These are phyloP conservation scores for Phoma sp. DNA, from an alignment of 2,329 filamentous ascomycete genomes.

Conservation along the genomic window DNA sequence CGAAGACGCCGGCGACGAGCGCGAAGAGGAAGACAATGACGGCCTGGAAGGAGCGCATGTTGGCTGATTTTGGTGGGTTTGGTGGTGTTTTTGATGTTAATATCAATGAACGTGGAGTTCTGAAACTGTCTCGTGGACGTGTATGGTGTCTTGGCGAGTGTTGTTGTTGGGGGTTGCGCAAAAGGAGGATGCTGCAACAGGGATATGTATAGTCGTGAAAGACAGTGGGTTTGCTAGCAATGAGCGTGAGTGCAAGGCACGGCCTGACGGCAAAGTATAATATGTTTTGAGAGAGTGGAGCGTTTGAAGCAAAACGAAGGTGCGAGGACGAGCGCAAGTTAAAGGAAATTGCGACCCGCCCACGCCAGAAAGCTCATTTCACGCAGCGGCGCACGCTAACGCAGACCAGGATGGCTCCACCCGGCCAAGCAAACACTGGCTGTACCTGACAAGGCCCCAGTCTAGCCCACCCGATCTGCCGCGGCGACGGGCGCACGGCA, in stretches of 20 bases:
- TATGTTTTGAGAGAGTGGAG: slow-evolving; percentile 26
- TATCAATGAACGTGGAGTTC: slow-evolving; percentile 1
- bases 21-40: slow-evolving; percentile 45
- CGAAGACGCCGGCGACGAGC: slow-evolving; percentile 42
- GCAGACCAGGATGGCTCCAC: slow-evolving; percentile 8
- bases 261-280: slow-evolving; percentile 23
- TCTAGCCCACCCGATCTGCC: slow-evolving; percentile 16
- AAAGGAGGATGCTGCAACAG: slow-evolving; percentile 20
- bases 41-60: slow-evolving; percentile 47
- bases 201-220: slow-evolving; percentile 18
- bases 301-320: slow-evolving; percentile 27
- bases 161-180: slow-evolving; percentile 13
- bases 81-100: slow-evolving; percentile 12
- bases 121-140: slow-evolving; percentile 8
- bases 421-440: slow-evolving; percentile 11
- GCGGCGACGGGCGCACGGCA: slow-evolving; percentile 18
- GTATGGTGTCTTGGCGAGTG: slow-evolving; percentile 11
- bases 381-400: slow-evolving; percentile 15
- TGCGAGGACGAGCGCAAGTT: slow-evolving; percentile 17
- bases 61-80: slow-evolving; percentile 25
- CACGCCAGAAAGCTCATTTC: slow-evolving; percentile 12
- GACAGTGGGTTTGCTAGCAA: slow-evolving; percentile 23
- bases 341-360: slow-evolving; percentile 20
- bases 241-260: slow-evolving; percentile 25
- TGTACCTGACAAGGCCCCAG: slow-evolving; percentile 16